Base-by-base conservation (phyloP, 805 yeast genomes). In the Schwanniomyces occidentalis region DNA sequence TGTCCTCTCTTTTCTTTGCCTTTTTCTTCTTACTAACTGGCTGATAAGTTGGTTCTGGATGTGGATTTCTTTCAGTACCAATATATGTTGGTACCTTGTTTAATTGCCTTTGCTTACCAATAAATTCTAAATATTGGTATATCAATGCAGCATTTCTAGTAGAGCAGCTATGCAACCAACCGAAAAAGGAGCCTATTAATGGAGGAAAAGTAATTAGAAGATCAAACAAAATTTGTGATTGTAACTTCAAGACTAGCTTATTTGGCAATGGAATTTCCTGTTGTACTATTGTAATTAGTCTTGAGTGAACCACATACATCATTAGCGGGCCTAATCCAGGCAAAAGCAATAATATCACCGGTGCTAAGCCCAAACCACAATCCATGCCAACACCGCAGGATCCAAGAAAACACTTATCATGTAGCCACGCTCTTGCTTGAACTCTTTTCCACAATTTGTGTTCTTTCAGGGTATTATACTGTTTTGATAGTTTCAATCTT, bases 121-220 rank as follows among this genome's bases (percentile, higher is more conserved):
- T 29, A 25, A 41, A 42, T 10, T 40, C 41, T 30, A 58, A 40
- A 35, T 49, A 54, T 10, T 46, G 44, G 54, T 86, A 88, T 6
- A 89, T 71, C 48, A 87, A 51, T 0, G 91, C 90, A 0, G 96
- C 95, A 56, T 91, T 90, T 50, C 96, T 69, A 0, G 96, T 86
- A 6, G 95, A 85, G 53, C 96, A 85, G 2, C 81, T 85, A 52
- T 87, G 77, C 56, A 90, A 40, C 91, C 95, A 90, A 8, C 85
- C 65, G 35, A 89, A 74, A 23, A 89, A 61, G 2, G 80, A 69
- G 1, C 98, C 98, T 21, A 91, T 56, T 4, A 89, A 46, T 0
- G 98, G 98, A 0, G 91, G 82, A 21, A 91, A 64, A 2, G 90
- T 73, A 24, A 90, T 77, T 24, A 85, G 46, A 19, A 90, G 67